phyloP scores from a whole-genome alignment of 2,329 filamentous ascomycete genomes.

The Colletotrichum lindemuthianum region DNA sequence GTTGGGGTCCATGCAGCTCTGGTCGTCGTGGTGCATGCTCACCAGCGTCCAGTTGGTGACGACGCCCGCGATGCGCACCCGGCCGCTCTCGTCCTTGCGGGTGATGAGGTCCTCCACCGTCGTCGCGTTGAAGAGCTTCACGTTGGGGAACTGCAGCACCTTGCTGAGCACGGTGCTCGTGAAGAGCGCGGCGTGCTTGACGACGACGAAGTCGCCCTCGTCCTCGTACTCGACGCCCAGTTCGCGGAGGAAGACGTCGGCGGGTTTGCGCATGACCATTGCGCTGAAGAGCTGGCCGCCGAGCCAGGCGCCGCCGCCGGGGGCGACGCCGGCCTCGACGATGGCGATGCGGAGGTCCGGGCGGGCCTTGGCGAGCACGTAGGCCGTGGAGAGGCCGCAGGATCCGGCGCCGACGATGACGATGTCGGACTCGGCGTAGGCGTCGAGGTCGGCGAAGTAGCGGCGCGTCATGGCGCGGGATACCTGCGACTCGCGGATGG shows the following conservation, averaged over 20 bases:
- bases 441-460: slow-evolving; percentile 91
- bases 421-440: slow-evolving; percentile 90
- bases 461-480: slow-evolving; percentile 92
- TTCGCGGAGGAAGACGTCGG: slow-evolving; percentile 84
- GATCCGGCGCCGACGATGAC: slow-evolving; percentile 93
- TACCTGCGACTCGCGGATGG: slow-evolving; percentile 92
- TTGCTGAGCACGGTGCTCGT: slow-evolving; percentile 87
- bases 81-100: slow-evolving; percentile 64
- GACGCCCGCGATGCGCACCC: slow-evolving; percentile 82
- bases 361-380: slow-evolving; percentile 82
- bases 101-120: slow-evolving; percentile 94
- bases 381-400: slow-evolving; percentile 86
- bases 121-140: slow-evolving; percentile 97
- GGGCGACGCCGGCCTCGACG: slow-evolving; percentile 87
- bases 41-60: slow-evolving; percentile 98
- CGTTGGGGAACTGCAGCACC: slow-evolving; percentile 86
- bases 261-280: slow-evolving; percentile 95
- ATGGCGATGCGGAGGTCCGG: slow-evolving; percentile 93
- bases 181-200: slow-evolving; percentile 94
- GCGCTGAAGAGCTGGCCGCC: slow-evolving; percentile 94
- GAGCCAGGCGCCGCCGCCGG: slow-evolving; percentile 90
- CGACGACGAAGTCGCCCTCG: slow-evolving; percentile 81
- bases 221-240: slow-evolving; percentile 88
- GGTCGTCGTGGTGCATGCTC: slow-evolving; percentile 86
- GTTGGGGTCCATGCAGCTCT: slow-evolving; percentile 97